Evolutionary conservation across 257 asterid species (phyloP).

Genomic region (Solanum tacnaense): DNA sequence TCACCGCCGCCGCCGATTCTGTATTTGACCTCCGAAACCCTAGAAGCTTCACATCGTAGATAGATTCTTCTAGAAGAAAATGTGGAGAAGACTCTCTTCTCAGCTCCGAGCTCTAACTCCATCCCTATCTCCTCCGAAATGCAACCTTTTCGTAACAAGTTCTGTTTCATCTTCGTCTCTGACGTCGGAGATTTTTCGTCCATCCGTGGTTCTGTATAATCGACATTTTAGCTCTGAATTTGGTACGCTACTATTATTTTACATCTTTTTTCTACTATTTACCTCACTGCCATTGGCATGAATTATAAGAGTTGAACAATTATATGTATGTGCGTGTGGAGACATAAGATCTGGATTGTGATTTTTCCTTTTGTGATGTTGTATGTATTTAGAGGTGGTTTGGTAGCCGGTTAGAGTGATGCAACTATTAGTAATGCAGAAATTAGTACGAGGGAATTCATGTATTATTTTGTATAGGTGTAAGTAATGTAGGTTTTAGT

Average conservation of each 20-base stretch:
- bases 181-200: background rate
- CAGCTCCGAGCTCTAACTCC: background rate
- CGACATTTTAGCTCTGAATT: background rate
- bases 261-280: background rate
- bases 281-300: background rate
- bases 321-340: background rate
- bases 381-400: background rate
- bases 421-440: background rate
- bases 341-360: background rate
- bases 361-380: background rate
- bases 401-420: background rate
- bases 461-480: background rate
- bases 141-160: background rate
- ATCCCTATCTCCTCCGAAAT: background rate
- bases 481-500: background rate
- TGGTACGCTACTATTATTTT: background rate
- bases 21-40: background rate
- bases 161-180: background rate
- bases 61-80: background rate
- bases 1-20: background rate
- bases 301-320: background rate
- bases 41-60: background rate
- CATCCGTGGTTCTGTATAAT: background rate
- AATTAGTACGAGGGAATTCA: background rate
- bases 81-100: conserved; percentile 3